Evolutionary conservation across 805 yeast genomes (phyloP).

Genomic region (Myxozyma sirexii): DNA sequence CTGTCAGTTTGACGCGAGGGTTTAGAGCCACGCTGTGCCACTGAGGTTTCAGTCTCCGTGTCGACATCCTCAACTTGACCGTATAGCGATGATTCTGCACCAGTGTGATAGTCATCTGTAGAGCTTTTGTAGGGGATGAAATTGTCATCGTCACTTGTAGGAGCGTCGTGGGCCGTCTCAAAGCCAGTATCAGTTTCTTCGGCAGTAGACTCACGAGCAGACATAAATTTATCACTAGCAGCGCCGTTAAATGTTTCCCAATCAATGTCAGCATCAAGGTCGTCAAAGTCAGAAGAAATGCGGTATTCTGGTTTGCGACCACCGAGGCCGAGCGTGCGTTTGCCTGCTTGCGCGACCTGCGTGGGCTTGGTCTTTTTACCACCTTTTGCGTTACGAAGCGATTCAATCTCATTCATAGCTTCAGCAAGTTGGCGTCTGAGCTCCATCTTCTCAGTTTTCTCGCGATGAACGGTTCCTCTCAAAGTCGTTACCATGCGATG

Average conservation of each 20-base stretch:
- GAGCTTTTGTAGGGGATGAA: slow-evolving; percentile 11
- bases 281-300: slow-evolving; percentile 24
- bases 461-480: slow-evolving; percentile 53
- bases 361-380: slow-evolving; percentile 8
- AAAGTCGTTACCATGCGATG: slow-evolving; percentile 63
- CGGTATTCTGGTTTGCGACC: slow-evolving; percentile 23
- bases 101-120: slow-evolving; percentile 37
- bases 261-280: slow-evolving; percentile 20
- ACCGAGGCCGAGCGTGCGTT: slow-evolving; percentile 16
- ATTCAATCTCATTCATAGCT: slow-evolving; percentile 37
- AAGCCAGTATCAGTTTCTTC: slow-evolving; percentile 36
- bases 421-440: slow-evolving; percentile 40
- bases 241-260: slow-evolving; percentile 33
- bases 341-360: background rate
- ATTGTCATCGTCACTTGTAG: slow-evolving; percentile 39
- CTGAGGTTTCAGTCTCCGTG: slow-evolving; percentile 40
- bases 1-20: background rate
- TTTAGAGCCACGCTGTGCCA: background rate
- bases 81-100: slow-evolving; percentile 36
- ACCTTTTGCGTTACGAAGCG: background rate
- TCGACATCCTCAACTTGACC: slow-evolving; percentile 36
- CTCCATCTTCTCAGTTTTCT: slow-evolving; percentile 48
- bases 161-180: slow-evolving; percentile 32
- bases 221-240: slow-evolving; percentile 30
- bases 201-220: slow-evolving; percentile 35